phyloP scores from a whole-genome alignment of 352 stramenopile genomes.

The Phytopythium helicoides region DNA sequence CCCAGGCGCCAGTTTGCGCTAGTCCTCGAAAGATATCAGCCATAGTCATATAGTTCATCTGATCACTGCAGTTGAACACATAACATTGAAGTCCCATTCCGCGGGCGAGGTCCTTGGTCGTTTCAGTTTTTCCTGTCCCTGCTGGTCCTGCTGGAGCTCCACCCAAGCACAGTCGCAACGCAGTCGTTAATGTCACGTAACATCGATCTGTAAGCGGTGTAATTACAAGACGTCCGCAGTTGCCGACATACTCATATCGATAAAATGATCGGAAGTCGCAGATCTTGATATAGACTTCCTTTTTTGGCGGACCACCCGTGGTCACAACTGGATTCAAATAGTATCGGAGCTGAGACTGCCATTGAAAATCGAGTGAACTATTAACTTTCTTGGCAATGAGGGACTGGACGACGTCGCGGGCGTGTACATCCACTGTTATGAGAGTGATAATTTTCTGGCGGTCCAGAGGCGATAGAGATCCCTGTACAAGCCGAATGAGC shows the following conservation, averaged over 20 bases:
- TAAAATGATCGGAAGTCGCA: slow-evolving; percentile 92
- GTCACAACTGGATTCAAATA: slow-evolving; percentile 70
- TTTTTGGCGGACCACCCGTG: slow-evolving; percentile 26
- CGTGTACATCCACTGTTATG: slow-evolving; percentile 97
- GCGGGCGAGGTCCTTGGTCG: slow-evolving; percentile 76
- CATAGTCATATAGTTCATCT: slow-evolving; percentile 97
- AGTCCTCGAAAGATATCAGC: slow-evolving; percentile 95
- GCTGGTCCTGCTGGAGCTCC: slow-evolving; percentile 75
- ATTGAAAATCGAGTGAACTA: slow-evolving; percentile 91
- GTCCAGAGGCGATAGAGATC: slow-evolving; percentile 52
- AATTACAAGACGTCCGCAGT: slow-evolving; percentile 87
- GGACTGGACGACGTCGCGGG: slow-evolving; percentile 92
- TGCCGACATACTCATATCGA: slow-evolving; percentile 97
- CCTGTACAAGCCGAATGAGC: slow-evolving; percentile 94
- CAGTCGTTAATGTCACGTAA: slow-evolving; percentile 85
- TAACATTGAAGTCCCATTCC: slow-evolving; percentile 81
- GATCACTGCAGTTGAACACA: slow-evolving; percentile 88
- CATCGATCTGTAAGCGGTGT: slow-evolving; percentile 83
- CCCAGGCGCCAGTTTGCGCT: slow-evolving; percentile 93
- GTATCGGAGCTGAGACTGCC: slow-evolving; percentile 95
- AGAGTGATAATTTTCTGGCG: slow-evolving; percentile 96
- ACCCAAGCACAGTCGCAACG: slow-evolving; percentile 71
- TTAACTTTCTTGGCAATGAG: slow-evolving; percentile 93
- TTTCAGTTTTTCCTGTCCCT: slow-evolving; percentile 87
- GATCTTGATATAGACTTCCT: slow-evolving; percentile 87